Evolutionary conservation across 2,329 filamentous ascomycete genomes (phyloP).

Genomic region (Trichoderma aggressivum): DNA sequence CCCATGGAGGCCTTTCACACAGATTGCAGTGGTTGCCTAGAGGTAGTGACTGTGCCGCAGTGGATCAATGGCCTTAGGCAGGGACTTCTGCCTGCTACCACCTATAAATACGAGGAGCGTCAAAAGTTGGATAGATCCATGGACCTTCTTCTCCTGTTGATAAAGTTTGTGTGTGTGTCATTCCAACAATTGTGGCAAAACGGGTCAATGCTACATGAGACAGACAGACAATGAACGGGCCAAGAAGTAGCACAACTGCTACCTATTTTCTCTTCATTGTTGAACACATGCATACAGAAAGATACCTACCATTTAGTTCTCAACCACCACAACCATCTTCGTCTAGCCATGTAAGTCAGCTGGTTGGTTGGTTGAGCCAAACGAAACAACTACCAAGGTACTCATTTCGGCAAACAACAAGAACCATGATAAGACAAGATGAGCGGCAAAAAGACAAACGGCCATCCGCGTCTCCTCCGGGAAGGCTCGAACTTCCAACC

Average conservation of each 20-base stretch:
- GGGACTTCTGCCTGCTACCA: neutral
- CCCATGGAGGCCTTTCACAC: neutral
- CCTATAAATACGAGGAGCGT: neutral
- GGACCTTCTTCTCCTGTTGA: neutral
- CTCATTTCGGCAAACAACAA: no score
- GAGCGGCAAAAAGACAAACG: neutral
- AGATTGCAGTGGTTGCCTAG: constrained; percentile 3
- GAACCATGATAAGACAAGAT: neutral
- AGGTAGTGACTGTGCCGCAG: neutral
- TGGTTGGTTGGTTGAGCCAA: neutral
- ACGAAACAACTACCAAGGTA: no score
- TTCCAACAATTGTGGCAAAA: neutral
- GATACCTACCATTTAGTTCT: neutral
- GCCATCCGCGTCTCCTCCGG: constrained; percentile 7
- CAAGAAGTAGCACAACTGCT: neutral
- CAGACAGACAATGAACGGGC: neutral
- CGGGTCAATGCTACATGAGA: neutral
- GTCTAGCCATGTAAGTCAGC: neutral
- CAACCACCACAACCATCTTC: neutral
- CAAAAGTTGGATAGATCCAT: neutral
- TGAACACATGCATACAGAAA: neutral
- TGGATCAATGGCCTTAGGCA: neutral
- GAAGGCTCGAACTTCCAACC: constrained; percentile 23
- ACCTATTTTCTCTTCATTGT: neutral
- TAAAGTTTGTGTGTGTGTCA: neutral